Evolutionary conservation across 169 alveolate species (phyloP), one percentile per base, ranked within the genome.

Genomic region (Plasmodium knowlesi): DNA sequence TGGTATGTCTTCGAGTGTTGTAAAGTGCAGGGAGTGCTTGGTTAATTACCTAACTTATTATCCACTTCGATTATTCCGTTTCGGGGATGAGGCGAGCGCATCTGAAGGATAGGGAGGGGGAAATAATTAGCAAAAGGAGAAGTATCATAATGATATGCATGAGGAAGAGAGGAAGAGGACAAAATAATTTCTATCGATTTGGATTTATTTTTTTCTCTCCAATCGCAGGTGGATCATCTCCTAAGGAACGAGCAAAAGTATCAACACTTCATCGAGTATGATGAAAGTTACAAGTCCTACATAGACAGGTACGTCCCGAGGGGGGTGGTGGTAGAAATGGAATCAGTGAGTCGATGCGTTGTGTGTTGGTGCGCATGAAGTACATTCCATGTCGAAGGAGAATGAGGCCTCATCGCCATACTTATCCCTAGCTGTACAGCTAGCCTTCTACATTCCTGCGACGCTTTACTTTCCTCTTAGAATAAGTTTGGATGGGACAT

Each of bases 211-310:
- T 19, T 83, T 67, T 74, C n/a, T 84, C 8, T 43, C n/a, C n/a
- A 25, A 73, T 50, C 80, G 67, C 61, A 85, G 93, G 93, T 85
- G 3, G 83, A 67, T 16, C 83, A 85, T 28, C 78, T 85, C 6
- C 53, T 10, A 9, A 46, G 80, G 80, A 85, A 85, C 28, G 93
- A 85, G 61, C 84, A 85, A 32, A 53, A 73, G 41, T 85, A 85
- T 57, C 74, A 73, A 70, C 78, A 85, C 61, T 85, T 85, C 78
- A 25, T 85, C 32, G 93, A 85, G 43, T 67, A 85, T 41, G 93
- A 85, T 30, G 93, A 85, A 67, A 85, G 93, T 53, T 85, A 73
- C 67, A 85, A 85, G 78, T 85, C 93, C 3, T 85, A 85, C 67
- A 85, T 85, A 4, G 79, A 85, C 39, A 85, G 93, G 93, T 85